Base-by-base conservation (phyloP, 202 grass and related monocot genomes). In the Panicum hallii region DNA sequence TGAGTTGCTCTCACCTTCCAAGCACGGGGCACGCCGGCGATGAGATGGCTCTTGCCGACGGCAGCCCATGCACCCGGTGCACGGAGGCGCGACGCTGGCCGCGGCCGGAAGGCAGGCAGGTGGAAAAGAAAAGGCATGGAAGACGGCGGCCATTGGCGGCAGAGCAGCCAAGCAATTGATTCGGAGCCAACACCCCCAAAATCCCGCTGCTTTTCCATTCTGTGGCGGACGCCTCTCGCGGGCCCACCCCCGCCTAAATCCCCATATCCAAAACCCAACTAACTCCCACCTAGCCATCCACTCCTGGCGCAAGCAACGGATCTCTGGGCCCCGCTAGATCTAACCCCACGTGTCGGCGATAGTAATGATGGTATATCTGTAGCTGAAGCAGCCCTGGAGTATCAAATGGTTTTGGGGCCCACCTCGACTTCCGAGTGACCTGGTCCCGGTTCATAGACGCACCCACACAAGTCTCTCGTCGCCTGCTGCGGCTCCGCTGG, bases 141-240 rank as follows among this genome's bases (percentile, higher is more conserved):
- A 26, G 69, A 74, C 34, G 34, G 67, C 22, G 56, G 26, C 58
- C 6, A 76, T 63, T 10, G 66, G 79, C 63, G 40, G 38, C 60
- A 34, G 79, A 61, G n/a, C 41, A 79, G 14, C 32, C 45, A 79
- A 77, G 60, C 80, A 63, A 75, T 63, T 66, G 55, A 88, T 72
- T 67, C 57, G 34, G 85, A 91, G 77, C 89, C 89, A 88, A 88
- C 89, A 77, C 10, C 46, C 45, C 56, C 1, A 10, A 61, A 53
- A 62, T 17, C 38, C 5, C 41, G 60, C 11, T 2, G n/a, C 78
- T 72, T 82, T 84, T 77, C 56, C 9, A 80, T 52, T 81, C 44
- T 22, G 89, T 82, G 85, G 89, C 85, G 41, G 16, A 67, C 40
- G 10, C 17, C 77, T 60, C 65, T 57, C 65, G 13, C 32, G 89